Evolutionary conservation across 2,329 filamentous ascomycete genomes (phyloP), one percentile per base, ranked within the genome.

Genomic region (Ceratocystis cacaofunesta): DNA sequence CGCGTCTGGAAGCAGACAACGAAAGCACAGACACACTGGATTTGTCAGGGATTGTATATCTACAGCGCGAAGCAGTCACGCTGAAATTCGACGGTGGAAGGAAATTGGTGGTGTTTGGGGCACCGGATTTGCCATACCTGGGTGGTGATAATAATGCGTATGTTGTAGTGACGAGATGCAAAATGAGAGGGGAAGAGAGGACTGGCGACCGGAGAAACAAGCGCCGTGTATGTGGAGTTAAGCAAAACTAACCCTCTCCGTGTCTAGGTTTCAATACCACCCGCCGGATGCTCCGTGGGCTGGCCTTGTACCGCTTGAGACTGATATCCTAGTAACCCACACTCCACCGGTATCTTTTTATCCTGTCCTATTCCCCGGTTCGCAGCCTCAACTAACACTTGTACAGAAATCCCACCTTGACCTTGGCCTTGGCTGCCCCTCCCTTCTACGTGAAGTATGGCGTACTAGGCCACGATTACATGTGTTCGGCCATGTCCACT

Each of bases 401-500:
- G 5, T 66, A 41, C 36, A 83, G 79, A 83, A 83, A 73, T 79
- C 84, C 71, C 89, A 95, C 72, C 78, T 85, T 43, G 87, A 87
- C 69, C 80, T 85, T 62, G 84, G 80, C 2, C 76, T 90, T 57
- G 90, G 89, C 65, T 92, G 88, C 69, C 82, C 85, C 5, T 80
- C 82, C 65, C 79, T 95, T 5, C 79, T 92, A 5, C 75, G 79
- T 15, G 90, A 95, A 71, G 74, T 88, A 19, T 89, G 87, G 85
- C 82, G 87, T 44, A 84, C 90, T 10, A 85, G 83, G 68, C 91
- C 91, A 0, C 78, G 78, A 12, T 76, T 95, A 15, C 90, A 95
- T 74, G 81, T 95, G 61, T 95, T 94, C 73, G 91, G 90, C 0
- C 91, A 96, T 74, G 82, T 92, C 28, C 91, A 96, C 76, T 87